A percentile compares a stretch with the other conserved stretches of the same genome.
Evolutionary conservation across 805 yeast species (phyloP).

Genomic region (Zygosaccharomyces rouxii): DNA sequence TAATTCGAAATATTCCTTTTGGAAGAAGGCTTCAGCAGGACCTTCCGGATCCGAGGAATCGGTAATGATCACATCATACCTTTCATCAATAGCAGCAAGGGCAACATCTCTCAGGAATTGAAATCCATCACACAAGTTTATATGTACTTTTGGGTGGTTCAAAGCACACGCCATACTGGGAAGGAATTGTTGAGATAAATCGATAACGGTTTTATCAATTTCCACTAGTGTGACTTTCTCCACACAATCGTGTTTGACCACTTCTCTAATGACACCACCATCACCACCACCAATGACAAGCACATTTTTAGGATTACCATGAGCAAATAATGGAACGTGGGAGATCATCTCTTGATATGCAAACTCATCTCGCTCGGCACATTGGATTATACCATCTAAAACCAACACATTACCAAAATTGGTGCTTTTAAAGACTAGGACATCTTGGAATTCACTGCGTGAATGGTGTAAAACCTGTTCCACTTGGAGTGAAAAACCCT

Average conservation of each 20-base stretch:
- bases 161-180: slow-evolving; percentile 71
- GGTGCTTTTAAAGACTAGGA: slow-evolving; percentile 68
- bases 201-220: slow-evolving; percentile 79
- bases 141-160: slow-evolving; percentile 58
- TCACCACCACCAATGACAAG: slow-evolving; percentile 95
- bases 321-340: slow-evolving; percentile 76
- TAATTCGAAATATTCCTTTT: slow-evolving; percentile 67
- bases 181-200: slow-evolving; percentile 63
- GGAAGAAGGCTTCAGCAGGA: slow-evolving; percentile 88
- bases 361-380: slow-evolving; percentile 88
- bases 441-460: slow-evolving; percentile 73
- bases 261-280: slow-evolving; percentile 89
- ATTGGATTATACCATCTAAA: slow-evolving; percentile 85
- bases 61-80: slow-evolving; percentile 80
- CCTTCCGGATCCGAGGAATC: slow-evolving; percentile 96
- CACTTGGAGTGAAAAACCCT: slow-evolving; percentile 65
- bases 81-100: slow-evolving; percentile 35
- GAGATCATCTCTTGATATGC: slow-evolving; percentile 91
- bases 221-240: slow-evolving; percentile 76
- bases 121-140: slow-evolving; percentile 79
- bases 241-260: slow-evolving; percentile 65
- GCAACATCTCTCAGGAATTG: slow-evolving; percentile 51
- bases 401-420: slow-evolving; percentile 85
- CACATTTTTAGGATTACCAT: slow-evolving; percentile 67
- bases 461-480: slow-evolving; percentile 61